Evolutionary conservation across 192 early-diverging fungal genomes (phyloP).

Genomic region (Backusella tarrabulga): DNA sequence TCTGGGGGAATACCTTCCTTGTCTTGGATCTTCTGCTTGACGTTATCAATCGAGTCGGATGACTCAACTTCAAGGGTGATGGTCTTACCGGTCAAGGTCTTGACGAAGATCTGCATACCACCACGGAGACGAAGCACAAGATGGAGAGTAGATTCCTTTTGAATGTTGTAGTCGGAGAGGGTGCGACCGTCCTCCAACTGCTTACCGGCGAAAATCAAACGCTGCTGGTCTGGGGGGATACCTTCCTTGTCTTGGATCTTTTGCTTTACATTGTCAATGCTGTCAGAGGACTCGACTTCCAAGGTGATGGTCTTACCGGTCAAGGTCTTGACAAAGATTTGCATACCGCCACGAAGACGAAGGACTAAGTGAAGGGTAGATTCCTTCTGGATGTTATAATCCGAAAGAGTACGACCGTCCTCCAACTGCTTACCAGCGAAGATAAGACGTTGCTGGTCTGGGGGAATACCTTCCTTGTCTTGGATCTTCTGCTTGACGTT

Average conservation of each 20-base stretch:
- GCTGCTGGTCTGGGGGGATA: constrained; percentile 83
- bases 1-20: constrained; percentile 33
- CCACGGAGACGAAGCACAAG: constrained; percentile 79
- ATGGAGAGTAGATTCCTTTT: constrained; percentile 80
- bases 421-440: constrained; percentile 84
- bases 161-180: constrained; percentile 76
- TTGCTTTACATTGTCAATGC: constrained; percentile 77
- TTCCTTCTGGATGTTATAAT: constrained; percentile 85
- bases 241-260: constrained; percentile 99
- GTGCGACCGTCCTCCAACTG: constrained; percentile 76
- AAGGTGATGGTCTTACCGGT: constrained; percentile 98
- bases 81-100: constrained; percentile 36
- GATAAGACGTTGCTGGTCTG: constrained; percentile 80
- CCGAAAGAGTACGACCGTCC: constrained; percentile 66
- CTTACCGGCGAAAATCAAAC: constrained; percentile 79
- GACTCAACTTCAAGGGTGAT: constrained; percentile 28
- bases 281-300: constrained; percentile 79
- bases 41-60: constrained; percentile 36
- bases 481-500: constrained; percentile 91
- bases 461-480: constrained; percentile 93
- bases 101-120: constrained; percentile 50
- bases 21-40: constrained; percentile 37
- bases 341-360: constrained; percentile 80
- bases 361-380: constrained; percentile 76
- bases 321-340: constrained; percentile 81